Base-by-base conservation (phyloP, 306 rosid genomes). In the Sphenostylis stenocarpa region DNA sequence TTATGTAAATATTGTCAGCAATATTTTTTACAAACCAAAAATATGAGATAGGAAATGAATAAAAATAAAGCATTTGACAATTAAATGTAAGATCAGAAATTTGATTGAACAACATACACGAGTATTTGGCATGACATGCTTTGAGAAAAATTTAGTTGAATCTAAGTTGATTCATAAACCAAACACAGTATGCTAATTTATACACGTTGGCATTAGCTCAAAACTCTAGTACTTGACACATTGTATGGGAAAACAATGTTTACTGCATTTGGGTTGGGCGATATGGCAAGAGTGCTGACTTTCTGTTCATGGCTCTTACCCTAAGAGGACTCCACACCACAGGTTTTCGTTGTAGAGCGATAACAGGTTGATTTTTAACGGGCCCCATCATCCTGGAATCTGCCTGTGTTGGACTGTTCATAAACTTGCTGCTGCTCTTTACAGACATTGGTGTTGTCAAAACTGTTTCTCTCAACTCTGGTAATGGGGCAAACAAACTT, bases 241-340 rank as follows among this genome's bases (percentile, higher is more conserved):
- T 57, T 24, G 65, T 28, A 47, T 51, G 73, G 70, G 73, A 56
- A 73, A 56, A 73, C 67, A 45, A 67, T 73, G 38, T 43, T 89
- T 81, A 89, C 21, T 76, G 83, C 70, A 85, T 67, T 52, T 90
- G 91, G 26, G 70, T 67, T 63, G 85, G 63, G 69, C 90, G 81
- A 70, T 82, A 72, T 17, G 97, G 91, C 77, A 92, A 81, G 47
- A 92, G 47, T 13, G 85, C 87, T n/a, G 97, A 87, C 82, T 90
- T 92, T 73, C 94, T 84, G 75, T 70, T 87, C 80, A 95, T 24
- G 67, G 80, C 82, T 80, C 91, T 90, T 74, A 86, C 78, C 88
- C 82, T 88, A 19, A 95, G 87, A 14, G 99, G 96, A 79, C 99
- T 95, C 99, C 99, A 96, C 24, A 92, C 77, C 12, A 96, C 24